Evolutionary conservation across 139 green algal genomes (phyloP).

Genomic region (Protoeuglena noctilucae): DNA sequence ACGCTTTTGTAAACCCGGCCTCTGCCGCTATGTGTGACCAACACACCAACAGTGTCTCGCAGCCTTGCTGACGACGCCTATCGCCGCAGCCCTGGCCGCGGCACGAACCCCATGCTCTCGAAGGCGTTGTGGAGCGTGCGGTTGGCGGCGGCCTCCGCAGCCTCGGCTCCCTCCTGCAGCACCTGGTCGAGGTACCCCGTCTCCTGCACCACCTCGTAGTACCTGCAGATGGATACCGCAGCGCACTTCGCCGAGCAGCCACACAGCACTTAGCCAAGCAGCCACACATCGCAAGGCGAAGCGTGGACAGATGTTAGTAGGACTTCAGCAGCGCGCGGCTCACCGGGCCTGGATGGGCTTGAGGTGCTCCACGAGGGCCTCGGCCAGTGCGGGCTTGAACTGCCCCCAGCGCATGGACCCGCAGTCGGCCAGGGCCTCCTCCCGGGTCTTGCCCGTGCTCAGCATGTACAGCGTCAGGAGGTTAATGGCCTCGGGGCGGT

Average conservation of each 20-base stretch:
- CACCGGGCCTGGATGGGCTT: slow-evolving; percentile 78
- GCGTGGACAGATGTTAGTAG: neutral
- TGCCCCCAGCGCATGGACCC: slow-evolving; percentile 66
- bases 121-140: slow-evolving; percentile 33
- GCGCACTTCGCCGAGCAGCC: no score
- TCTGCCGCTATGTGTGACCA: no score
- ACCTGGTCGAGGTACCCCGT: slow-evolving; percentile 35
- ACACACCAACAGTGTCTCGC: no score
- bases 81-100: slow-evolving; percentile 9
- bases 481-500: slow-evolving; percentile 85
- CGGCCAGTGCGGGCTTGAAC: slow-evolving; percentile 88
- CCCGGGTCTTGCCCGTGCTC: slow-evolving; percentile 43
- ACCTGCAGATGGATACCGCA: no score
- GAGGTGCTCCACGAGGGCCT: slow-evolving; percentile 84
- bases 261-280: slow-evolving; percentile 1
- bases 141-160: slow-evolving; percentile 37
- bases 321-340: neutral
- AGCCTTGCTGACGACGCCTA: no score
- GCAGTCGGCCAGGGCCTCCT: slow-evolving; percentile 44
- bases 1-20: no score
- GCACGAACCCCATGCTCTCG: slow-evolving; percentile 60
- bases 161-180: slow-evolving; percentile 32
- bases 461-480: slow-evolving; percentile 90
- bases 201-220: slow-evolving; percentile 23
- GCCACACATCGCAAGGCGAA: no score